These are phyloP conservation scores for Coemansia sp. DNA, from an alignment of 192 early-diverging fungal genomes.

Conservation along the genomic window DNA sequence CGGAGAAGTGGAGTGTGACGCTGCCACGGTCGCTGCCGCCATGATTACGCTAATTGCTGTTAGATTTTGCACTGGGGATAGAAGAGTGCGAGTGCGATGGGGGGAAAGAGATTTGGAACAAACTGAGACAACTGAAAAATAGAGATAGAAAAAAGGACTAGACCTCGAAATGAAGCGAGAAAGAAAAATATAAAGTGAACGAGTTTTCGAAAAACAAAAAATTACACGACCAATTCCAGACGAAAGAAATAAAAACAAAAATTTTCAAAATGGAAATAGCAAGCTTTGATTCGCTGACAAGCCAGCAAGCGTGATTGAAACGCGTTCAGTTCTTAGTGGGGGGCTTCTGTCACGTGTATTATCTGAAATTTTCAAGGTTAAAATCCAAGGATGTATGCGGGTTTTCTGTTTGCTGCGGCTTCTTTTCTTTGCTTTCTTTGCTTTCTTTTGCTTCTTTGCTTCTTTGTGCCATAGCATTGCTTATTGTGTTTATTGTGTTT, in stretches of 20 bases:
- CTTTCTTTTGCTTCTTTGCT: background rate
- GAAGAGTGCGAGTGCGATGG: background rate
- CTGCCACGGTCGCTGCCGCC: too few species aligned
- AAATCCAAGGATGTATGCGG: too few species aligned
- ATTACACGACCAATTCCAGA: background rate
- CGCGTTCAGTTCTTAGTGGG: too few species aligned
- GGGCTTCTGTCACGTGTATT: too few species aligned
- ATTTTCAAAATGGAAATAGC: background rate
- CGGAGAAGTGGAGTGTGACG: too few species aligned
- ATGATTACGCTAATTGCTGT: too few species aligned
- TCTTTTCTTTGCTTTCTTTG: background rate
- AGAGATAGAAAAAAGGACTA: background rate
- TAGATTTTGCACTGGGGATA: background rate
- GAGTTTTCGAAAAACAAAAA: background rate
- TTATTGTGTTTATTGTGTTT: background rate
- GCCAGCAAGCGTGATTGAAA: background rate
- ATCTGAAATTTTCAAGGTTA: too few species aligned
- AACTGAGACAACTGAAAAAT: background rate
- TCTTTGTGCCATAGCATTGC: too few species aligned
- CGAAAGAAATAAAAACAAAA: conserved; percentile 17
- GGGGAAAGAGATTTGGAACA: background rate
- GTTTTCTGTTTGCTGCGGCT: too few species aligned
- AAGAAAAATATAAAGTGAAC: background rate
- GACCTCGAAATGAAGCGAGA: background rate
- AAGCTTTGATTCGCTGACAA: background rate